Evolutionary conservation across 2,329 filamentous ascomycete species (phyloP), one percentile per base, ranked within the genome.

Genomic region (Pseudogymnoascus sp.): DNA sequence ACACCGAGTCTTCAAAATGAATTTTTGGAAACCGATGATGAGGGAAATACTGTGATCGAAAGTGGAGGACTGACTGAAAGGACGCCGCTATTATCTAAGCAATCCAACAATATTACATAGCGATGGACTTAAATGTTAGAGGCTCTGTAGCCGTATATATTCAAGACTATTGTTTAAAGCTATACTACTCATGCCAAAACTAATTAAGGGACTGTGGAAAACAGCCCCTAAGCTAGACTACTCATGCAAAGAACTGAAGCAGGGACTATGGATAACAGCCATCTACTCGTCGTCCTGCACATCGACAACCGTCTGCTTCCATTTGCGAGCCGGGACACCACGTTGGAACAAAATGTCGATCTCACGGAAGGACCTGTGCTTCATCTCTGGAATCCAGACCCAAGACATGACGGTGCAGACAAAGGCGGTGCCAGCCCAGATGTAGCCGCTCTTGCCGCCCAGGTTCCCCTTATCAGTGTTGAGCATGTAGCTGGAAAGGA

Each of bases 251-350:
- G 11, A 21, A 21, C 41, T 13, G 3, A 1, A 45, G 19, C 6
- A 23, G 21, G 16, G 16, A 21, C 39, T 43, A 3, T 19, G 16
- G 10, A 21, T 51, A 51, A 25, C 21, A 51, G 23, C 68, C 66
- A 68, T 73, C 74, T 87, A 89, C 79, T 87, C 82, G 73, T 89
- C 84, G 70, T 86, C 85, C 21, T 81, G 73, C 63, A 86, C 74
- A 70, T 86, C 81, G 72, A 89, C 69, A 1, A 76, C 75, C 0
- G 83, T 85, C 73, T 81, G 73, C 74, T 79, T 82, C 80, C 70
- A 78, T 39, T 76, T 72, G 60, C 75, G 70, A 43, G 76, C 75
- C n/a, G 72, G 69, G 23, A 76, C 68, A 21, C 66, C 66, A 54
- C 71, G 69, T 25, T 78, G 73, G 70, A 82, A 82, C 69, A 82